These are phyloP conservation scores for Cercospora sojina DNA, from an alignment of 2,329 filamentous ascomycete species.

Conservation along the genomic window DNA sequence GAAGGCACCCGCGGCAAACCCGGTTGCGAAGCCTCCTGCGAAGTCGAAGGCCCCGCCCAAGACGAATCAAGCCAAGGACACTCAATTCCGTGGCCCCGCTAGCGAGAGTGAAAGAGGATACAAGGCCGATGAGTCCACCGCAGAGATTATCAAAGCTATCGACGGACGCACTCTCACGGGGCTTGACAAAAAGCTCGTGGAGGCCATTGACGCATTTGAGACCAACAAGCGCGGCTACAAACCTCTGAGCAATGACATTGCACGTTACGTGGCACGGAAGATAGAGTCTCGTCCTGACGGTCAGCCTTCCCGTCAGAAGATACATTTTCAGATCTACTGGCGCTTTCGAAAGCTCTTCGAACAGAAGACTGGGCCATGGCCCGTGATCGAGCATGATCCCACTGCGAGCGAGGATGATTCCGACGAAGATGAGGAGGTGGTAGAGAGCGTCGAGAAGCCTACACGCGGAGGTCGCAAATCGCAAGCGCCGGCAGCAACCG, in stretches of 20 bases:
- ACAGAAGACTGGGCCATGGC: background rate
- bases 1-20: conserved; percentile 6
- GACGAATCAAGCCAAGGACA: conserved; percentile 10
- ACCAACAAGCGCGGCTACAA: background rate
- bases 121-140: conserved; percentile 11
- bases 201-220: conserved; percentile 1
- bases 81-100: conserved; percentile 7
- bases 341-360: conserved; percentile 12
- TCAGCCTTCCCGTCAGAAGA: background rate
- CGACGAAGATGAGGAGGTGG: background rate
- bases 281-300: background rate
- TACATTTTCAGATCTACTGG: conserved; percentile 22
- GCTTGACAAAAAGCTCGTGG: conserved; percentile 13
- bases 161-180: conserved; percentile 12
- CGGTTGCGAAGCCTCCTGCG: conserved; percentile 9
- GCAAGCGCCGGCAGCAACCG: background rate
- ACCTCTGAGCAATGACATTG: background rate
- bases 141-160: conserved; percentile 15
- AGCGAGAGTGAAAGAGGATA: conserved; percentile 13
- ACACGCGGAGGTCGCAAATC: background rate
- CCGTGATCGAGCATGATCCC: background rate
- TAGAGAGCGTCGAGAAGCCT: background rate
- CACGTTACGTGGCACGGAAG: background rate
- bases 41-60: background rate
- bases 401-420: background rate